These are phyloP conservation scores for Pseudogymnoascus destructans DNA, from an alignment of 2,329 filamentous ascomycete genomes.

Conservation along the genomic window DNA sequence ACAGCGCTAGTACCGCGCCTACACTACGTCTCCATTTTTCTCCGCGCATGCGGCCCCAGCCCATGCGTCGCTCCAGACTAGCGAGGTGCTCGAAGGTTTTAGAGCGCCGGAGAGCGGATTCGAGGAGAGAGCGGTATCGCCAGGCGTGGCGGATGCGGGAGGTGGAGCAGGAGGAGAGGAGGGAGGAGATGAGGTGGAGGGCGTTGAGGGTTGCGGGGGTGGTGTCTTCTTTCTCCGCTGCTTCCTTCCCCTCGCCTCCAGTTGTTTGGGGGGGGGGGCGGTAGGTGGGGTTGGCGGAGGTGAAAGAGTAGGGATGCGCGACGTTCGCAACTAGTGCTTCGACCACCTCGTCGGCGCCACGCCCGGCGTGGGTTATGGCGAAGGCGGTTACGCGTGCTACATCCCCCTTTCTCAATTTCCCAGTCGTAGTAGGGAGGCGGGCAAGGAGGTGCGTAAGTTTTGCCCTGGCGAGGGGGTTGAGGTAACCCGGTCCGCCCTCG, in stretches of 20 bases:
- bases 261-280: conserved; percentile 21
- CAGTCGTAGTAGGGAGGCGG: conserved; percentile 62
- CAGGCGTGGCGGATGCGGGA: conserved; percentile 53
- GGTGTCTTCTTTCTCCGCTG: conserved; percentile 42
- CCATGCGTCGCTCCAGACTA: conserved; percentile 44
- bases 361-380: conserved; percentile 73
- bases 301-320: conserved; percentile 60
- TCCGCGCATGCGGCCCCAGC: conserved; percentile 53
- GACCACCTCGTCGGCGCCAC: conserved; percentile 83
- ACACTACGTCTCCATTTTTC: conserved; percentile 54
- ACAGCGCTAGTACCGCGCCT: conserved; percentile 40
- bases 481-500: conserved; percentile 36
- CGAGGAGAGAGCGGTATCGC: conserved; percentile 55
- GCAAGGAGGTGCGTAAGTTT: conserved; percentile 76
- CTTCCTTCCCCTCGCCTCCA: conserved; percentile 30
- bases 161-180: conserved; percentile 50
- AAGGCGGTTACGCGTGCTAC: conserved; percentile 78
- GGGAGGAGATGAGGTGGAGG: conserved; percentile 64
- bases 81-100: conserved; percentile 52
- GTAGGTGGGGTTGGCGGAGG: conserved; percentile 50
- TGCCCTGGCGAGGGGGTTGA: conserved; percentile 73
- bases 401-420: conserved; percentile 68
- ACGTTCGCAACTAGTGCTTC: conserved; percentile 76
- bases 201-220: conserved; percentile 66
- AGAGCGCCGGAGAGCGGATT: conserved; percentile 43